Base-by-base conservation (phyloP, 148 eudicot species). In the Rhododendron vialii region DNA sequence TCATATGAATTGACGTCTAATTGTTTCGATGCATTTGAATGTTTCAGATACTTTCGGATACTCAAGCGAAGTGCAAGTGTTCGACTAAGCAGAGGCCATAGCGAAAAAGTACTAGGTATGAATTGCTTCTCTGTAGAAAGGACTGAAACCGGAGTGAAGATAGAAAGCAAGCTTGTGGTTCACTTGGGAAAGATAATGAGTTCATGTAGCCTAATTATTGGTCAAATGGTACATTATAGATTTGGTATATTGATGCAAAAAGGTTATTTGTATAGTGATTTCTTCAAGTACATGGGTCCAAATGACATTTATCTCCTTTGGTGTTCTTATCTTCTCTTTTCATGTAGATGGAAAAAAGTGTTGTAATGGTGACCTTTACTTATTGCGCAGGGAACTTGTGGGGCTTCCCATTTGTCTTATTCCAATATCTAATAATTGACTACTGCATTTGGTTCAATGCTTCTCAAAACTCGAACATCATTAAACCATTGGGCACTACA, bases 1-100 rank as follows among this genome's bases (percentile, higher is more conserved):
- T 10, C 15, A n/a, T n/a, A 5, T 67, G 18, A 3, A 50, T 41
- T 11, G 14, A 71, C 18, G 4, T 51, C 11, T 61, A 12, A 22
- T 35, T 51, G 36, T 69, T 73, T 11, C 53, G 63, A 17, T 51
- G 0, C 84, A 53, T 87, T 74, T 53, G 15, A 65, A 67, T 69
- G 48, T 87, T 87, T 78, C 94, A 96, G 98, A 87, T 82, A 45
- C 96, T 96, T 43, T 84, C 88, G 50, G 94, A 92, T 74, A 89
- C 84, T 83, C 92, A 87, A 57, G 90, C 90, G 36, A 91, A 93
- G 83, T 96, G 98, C 89, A 91, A 90, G 47, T 96, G 98, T 88
- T 86, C 92, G 38, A 84, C 86, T 84, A 85, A 89, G 78, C 74
- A 85, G 86, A 91, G 84, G 87, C 36, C 28, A 33, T 87, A 87